Evolutionary conservation across 1,139 yeast genomes (phyloP), one percentile per base, ranked within the genome.

Genomic region (Hansenula sp.): DNA sequence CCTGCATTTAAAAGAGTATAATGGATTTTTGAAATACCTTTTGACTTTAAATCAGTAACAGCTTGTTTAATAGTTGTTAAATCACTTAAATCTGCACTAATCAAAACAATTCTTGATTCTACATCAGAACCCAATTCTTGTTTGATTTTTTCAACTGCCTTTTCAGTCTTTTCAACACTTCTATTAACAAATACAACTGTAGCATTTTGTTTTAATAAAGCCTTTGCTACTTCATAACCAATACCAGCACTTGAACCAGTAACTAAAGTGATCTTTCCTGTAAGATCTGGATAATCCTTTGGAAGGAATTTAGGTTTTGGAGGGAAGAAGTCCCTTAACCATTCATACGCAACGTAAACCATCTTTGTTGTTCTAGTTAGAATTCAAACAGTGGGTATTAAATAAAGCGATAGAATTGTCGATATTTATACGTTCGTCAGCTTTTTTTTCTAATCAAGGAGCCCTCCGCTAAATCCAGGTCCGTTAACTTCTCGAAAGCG

Each of bases 1-100:
- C 82, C 79, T 1, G 80, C 80, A 56, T 75, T 74, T 49, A 73
- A 72, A 38, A 75, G 64, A 16, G 72, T 64, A 12, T 71, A 60
- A 47, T 73, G 73, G 28, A 75, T 46, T 14, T 65, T 52, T 4
- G 51, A 37, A 32, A 54, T 12, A n/a, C 50, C 54, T 48, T 29
- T 44, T 29, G 45, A 40, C 42, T 60, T 47, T 39, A 75, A 57
- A 32, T 62, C 52, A 13, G 56, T 52, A 14, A 62, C 69, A 2
- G 69, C 75, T 2, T 68, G 65, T 44, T 64, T 67, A 39, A 76
- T 60, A 0, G 72, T 61, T 10, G 64, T 50, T 42, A 77, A 61
- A 48, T 76, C 79, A 29, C 63, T 50, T 38, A 71, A 64, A 49
- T 77, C 82, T 22, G 69, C 64, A 36, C 47, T 55, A 18, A 66